Percentiles rank a stretch among this genome's conserved stretches.
These are phyloP conservation scores for Leonotis leonurus DNA, from an alignment of 257 asterid genomes.

Conservation along the genomic window DNA sequence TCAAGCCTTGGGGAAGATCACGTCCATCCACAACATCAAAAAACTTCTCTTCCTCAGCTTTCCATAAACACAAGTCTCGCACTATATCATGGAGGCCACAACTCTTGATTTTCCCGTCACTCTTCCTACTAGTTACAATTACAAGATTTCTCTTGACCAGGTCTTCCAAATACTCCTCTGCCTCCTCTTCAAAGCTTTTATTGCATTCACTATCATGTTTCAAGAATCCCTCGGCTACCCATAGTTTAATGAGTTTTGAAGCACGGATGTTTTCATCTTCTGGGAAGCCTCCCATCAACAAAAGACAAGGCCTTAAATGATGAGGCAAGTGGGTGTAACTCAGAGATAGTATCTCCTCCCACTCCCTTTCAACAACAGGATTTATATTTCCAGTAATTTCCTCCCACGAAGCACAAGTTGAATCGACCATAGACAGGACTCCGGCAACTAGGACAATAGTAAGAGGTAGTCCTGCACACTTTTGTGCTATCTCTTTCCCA, in stretches of 20 bases:
- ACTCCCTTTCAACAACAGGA: background rate
- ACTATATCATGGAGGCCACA: background rate
- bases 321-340: background rate
- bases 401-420: background rate
- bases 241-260: background rate
- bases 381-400: background rate
- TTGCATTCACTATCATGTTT: background rate
- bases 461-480: background rate
- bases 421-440: background rate
- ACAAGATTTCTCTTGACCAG: background rate
- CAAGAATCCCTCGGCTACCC: background rate
- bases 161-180: background rate
- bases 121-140: background rate
- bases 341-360: background rate
- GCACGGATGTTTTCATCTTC: background rate
- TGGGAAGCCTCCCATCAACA: background rate
- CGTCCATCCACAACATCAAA: background rate
- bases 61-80: background rate
- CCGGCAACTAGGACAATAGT: background rate
- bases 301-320: background rate
- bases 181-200: background rate
- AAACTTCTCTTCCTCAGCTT: slow-evolving; percentile 10
- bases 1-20: background rate
- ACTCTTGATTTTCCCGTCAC: background rate
- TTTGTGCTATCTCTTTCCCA: background rate